A percentile compares a stretch with the other conserved stretches of the same genome.
phyloP scores from a whole-genome alignment of 129 eudicot genomes.

The Tanacetum coccineum region DNA sequence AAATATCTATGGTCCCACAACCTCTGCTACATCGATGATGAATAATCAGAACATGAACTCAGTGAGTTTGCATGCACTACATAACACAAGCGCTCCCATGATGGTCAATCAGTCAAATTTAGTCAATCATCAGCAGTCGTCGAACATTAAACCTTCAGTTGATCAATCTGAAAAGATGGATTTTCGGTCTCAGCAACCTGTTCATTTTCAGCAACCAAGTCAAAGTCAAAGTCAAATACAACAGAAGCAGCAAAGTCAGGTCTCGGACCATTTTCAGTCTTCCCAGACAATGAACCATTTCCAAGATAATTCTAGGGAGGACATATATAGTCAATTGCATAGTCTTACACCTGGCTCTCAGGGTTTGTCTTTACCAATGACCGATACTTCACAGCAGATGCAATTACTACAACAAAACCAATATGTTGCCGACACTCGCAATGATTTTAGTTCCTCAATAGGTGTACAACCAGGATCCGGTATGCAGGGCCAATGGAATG shows the following conservation, averaged over 20 bases:
- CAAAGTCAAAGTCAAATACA: conserved; percentile 47
- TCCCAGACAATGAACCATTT: conserved; percentile 44
- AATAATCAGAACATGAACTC: conserved; percentile 54
- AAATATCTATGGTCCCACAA: conserved; percentile 44
- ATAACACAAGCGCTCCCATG: conserved; percentile 40
- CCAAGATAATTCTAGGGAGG: conserved; percentile 44
- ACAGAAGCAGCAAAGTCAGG: conserved; percentile 54
- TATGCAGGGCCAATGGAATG: conserved; percentile 50
- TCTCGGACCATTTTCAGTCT: conserved; percentile 47
- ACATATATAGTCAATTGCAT: conserved; percentile 22
- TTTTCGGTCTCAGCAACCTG: conserved; percentile 48
- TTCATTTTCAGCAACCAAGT: conserved; percentile 46
- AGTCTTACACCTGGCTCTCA: conserved; percentile 41
- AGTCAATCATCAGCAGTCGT: conserved; percentile 37
- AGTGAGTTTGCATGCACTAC: conserved; percentile 42
- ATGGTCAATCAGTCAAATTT: conserved; percentile 47
- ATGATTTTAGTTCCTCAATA: conserved; percentile 39
- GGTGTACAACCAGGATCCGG: conserved; percentile 44
- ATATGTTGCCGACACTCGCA: conserved; percentile 42
- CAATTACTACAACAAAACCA: conserved; percentile 24
- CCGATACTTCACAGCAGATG: conserved; percentile 47
- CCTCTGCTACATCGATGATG: conserved; percentile 46
- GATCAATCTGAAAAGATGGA: conserved; percentile 49
- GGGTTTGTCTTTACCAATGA: conserved; percentile 35
- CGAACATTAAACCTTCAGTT: conserved; percentile 36